Evolutionary conservation across 2,329 filamentous ascomycete species (phyloP), one percentile per base, ranked within the genome.

Genomic region (Hortaea sp.): DNA sequence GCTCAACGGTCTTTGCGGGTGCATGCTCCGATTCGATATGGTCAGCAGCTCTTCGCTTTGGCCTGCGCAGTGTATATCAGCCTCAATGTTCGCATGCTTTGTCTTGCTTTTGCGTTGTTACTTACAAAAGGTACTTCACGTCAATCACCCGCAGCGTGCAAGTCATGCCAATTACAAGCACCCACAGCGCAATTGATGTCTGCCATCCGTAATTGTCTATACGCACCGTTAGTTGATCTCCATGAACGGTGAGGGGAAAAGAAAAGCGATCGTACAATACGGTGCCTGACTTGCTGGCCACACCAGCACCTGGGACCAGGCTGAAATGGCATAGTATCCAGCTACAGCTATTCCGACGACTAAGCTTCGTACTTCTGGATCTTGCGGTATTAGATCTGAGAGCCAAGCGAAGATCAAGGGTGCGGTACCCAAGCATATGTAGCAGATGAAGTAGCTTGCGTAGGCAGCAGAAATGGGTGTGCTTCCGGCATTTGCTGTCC

Each of bases 241-340:
- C 32, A 35, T 35, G 7, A 35, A 35, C n/a, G 32, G 4, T 9
- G 32, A 7, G 32, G 32, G n/a, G n/a, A 35, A n/a, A n/a, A 9
- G 9, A 35, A 35, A 35, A 43, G 12, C n/a, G 29, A 6, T 44
- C 52, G 48, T 44, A 54, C 48, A 76, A 42, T 69, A 71, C 0
- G 73, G 73, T 2, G 73, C 73, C 49, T 76, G 67, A 1, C 62
- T 65, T 1, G 73, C 72, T 3, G 73, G 73, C 73, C 73, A 76
- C 1, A 74, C 68, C 1, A 35, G 32, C 9, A 9, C 32, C n/a
- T 35, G 32, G 9, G 32, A n/a, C n/a, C 32, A 35, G n/a, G n/a
- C 32, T n/a, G 20, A 35, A n/a, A 35, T n/a, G 32, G n/a, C 32
- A 35, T n/a, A n/a, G n/a, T 35, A 35, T 9, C 32, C 32, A 9